Conservation (phyloP, 495 filamentous ascomycete genomes). For the Neurospora sp. region DNA sequence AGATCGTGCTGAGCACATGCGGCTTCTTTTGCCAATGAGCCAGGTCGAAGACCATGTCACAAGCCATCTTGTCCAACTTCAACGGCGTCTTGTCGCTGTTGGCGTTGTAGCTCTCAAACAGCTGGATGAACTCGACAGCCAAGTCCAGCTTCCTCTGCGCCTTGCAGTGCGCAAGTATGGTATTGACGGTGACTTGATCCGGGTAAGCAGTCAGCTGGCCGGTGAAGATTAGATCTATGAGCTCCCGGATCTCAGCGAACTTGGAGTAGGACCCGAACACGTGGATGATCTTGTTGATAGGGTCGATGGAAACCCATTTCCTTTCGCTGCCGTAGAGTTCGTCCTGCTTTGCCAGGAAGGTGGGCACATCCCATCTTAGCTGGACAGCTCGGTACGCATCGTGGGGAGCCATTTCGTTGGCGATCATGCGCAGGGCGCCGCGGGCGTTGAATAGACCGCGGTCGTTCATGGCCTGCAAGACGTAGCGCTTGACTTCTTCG, state of each 20-base stretch:
- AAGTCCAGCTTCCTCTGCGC: constrained; percentile 4
- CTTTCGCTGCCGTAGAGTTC: constrained; percentile 20
- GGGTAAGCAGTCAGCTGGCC: constrained; percentile 3
- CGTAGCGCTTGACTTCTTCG: constrained; percentile 25
- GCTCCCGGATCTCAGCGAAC: constrained; percentile 11
- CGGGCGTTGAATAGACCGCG: constrained; percentile 19
- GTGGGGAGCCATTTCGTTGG: constrained; percentile 21
- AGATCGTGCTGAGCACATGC: constrained; percentile 27
- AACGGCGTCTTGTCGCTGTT: not conserved
- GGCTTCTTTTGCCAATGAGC: constrained; percentile 20
- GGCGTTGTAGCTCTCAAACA: constrained; percentile 11
- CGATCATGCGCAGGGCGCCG: constrained; percentile 11
- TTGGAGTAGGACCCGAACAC: constrained; percentile 17
- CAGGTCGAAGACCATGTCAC: constrained; percentile 21
- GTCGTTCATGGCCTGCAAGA: constrained; percentile 21
- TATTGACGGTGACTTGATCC: constrained; percentile 23
- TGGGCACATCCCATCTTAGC: constrained; percentile 8
- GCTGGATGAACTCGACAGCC: constrained; percentile 10
- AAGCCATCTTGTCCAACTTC: constrained; percentile 12
- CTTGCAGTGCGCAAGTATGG: constrained; percentile 24
- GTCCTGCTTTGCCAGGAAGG: constrained; percentile 21
- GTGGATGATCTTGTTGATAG: constrained; percentile 24
- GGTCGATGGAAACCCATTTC: constrained; percentile 25
- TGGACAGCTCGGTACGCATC: constrained; percentile 23
- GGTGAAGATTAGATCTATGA: constrained; percentile 15